Base-by-base conservation (phyloP, 1,284 basidiomycete species). In the Inonotus hispidus region DNA sequence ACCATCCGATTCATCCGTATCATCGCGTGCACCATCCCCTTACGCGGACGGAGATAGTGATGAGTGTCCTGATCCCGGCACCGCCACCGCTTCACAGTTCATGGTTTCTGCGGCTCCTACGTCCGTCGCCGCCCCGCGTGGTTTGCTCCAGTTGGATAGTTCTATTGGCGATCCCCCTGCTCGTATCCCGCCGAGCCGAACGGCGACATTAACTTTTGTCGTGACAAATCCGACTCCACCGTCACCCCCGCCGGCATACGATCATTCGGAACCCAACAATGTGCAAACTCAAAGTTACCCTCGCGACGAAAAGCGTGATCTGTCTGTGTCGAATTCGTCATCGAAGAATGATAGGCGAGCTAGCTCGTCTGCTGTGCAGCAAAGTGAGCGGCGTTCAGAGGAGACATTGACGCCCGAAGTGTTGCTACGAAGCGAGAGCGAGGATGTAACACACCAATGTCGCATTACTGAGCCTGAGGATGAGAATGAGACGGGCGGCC, bases 161-260 rank as follows among this genome's bases (percentile, higher is more conserved):
- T 11, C 32, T 21, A 32, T 49, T 56, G 53, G 47, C 7, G 49
- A 52, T 55, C 43, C 27, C 16, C 43, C 52, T 8, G 70, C 70
- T 1, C 71, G 70, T 50, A 73, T 72, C 1, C 73, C 75, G 27
- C 71, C 74, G 5, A 68, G 69, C 58, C 69, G 74, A 57, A 27
- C 57, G 7, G 52, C 21, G 39, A 56, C 45, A 19, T 38, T 55
- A 23, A 66, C 71, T 25, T 77, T 75, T 58, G 73, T 74, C 41
- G 68, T 80, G 50, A 68, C 70, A 3, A 81, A 82, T 63, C 68
- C 67, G 2, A 68, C 71, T 21, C 67, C 64, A 3, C 66, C 68
- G 45, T 77, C 75, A 2, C 79, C 80, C 14, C 80, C 80, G 0
- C 79, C 80, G 8, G 74, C 77, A 11, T 81, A 80, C 60, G 70